Evolutionary conservation across 1,284 basidiomycete genomes (phyloP).

Genomic region (Hortiboletus rubellus): DNA sequence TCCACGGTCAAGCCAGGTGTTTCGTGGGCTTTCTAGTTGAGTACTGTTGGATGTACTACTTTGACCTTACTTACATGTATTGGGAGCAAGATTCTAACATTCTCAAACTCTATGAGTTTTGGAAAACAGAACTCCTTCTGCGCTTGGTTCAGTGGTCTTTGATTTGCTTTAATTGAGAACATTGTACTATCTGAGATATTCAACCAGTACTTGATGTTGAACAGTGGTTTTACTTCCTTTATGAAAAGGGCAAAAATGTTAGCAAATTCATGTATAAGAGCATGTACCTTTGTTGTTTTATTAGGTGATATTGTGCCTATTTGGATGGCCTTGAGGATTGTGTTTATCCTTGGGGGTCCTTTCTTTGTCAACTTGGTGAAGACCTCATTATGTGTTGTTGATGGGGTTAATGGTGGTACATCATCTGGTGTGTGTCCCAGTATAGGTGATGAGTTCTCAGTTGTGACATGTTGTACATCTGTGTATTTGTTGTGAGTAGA

Average conservation of each 20-base stretch:
- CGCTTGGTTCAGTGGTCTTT: background rate
- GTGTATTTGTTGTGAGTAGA: no score
- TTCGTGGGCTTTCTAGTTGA: background rate
- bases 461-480: no score
- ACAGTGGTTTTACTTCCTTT: background rate
- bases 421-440: no score
- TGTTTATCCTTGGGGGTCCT: no score
- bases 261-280: background rate
- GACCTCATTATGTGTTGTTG: no score
- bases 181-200: background rate
- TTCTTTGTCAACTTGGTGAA: no score
- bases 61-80: background rate
- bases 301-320: no score
- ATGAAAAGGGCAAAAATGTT: background rate
- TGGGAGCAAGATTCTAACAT: background rate
- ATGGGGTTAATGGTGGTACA: no score
- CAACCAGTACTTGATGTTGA: background rate
- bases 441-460: no score
- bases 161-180: background rate
- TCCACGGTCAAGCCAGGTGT: background rate
- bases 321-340: no score
- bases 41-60: background rate
- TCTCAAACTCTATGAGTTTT: background rate
- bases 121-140: background rate
- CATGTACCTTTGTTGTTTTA: no score